Evolutionary conservation across 805 yeast species (phyloP).

Genomic region (Nakazawaea wickerhamii): DNA sequence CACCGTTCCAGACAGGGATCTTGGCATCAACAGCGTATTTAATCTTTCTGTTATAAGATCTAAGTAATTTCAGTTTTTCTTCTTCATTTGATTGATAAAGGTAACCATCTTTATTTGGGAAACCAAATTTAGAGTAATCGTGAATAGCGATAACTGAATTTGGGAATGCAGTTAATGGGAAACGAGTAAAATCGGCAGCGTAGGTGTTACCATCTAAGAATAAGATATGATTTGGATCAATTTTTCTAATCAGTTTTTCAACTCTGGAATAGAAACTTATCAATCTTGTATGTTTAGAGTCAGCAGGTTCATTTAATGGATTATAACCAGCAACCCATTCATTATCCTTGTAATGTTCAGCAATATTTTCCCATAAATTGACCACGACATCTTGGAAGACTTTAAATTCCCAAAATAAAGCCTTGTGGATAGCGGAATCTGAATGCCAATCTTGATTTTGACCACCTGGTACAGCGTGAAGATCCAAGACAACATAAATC

Average conservation of each 20-base stretch:
- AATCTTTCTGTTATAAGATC: conserved; percentile 38
- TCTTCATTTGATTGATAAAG: conserved; percentile 31
- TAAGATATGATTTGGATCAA: conserved; percentile 44
- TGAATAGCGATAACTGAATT: conserved; percentile 47
- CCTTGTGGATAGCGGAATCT: conserved; percentile 41
- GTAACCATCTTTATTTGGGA: conserved; percentile 32
- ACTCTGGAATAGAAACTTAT: conserved; percentile 32
- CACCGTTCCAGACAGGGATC: conserved; percentile 52
- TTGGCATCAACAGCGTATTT: conserved; percentile 33
- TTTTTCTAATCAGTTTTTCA: conserved; percentile 34
- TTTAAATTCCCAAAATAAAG: conserved; percentile 45
- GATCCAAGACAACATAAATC: conserved; percentile 42
- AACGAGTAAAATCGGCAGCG: conserved; percentile 44
- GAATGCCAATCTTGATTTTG: conserved; percentile 53
- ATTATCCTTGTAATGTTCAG: conserved; percentile 40
- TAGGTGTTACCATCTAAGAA: conserved; percentile 48
- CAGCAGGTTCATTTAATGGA: conserved; percentile 49
- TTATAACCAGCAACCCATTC: conserved; percentile 51
- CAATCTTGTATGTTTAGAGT: conserved; percentile 35
- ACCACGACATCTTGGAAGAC: conserved; percentile 41
- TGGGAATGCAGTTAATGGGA: conserved; percentile 33
- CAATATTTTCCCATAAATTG: conserved; percentile 40
- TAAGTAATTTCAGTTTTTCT: conserved; percentile 29
- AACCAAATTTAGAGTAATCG: conserved; percentile 41
- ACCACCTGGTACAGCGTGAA: conserved; percentile 48